These are phyloP conservation scores for Fraxinus ornus DNA, from an alignment of 305 asterid species.

Conservation along the genomic window DNA sequence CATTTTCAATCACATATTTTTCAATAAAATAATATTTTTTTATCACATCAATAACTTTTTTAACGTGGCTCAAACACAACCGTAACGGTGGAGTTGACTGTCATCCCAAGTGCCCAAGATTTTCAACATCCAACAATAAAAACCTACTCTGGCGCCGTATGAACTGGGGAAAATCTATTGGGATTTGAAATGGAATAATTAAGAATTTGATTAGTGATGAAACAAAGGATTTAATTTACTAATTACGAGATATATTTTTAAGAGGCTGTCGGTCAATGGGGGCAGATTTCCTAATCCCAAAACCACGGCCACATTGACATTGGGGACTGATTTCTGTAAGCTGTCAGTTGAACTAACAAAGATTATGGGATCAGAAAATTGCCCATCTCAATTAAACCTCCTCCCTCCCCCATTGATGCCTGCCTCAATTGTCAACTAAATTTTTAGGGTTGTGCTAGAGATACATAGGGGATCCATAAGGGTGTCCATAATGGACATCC, in stretches of 20 bases:
- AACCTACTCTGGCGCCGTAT: constrained; percentile 59
- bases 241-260: constrained; percentile 37
- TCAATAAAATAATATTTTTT: no score
- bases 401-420: background rate
- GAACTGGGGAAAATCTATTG: constrained; percentile 42
- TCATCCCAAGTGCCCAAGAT: constrained; percentile 41
- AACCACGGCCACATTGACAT: constrained; percentile 17
- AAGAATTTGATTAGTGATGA: constrained; percentile 13
- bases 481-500: no score
- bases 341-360: constrained; percentile 30
- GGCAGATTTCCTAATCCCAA: constrained; percentile 1
- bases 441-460: no score
- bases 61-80: no score
- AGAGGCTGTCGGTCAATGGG: constrained; percentile 40
- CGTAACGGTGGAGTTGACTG: background rate
- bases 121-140: constrained; percentile 36
- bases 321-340: constrained; percentile 12
- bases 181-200: constrained; percentile 39
- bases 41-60: no score
- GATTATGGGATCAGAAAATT: constrained; percentile 28
- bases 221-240: constrained; percentile 31
- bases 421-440: background rate
- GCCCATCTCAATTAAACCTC: background rate
- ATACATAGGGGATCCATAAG: no score
- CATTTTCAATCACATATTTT: no score